A percentile compares a stretch with the other conserved stretches of the same genome.
phyloP scores from a whole-genome alignment of 805 yeast species.

The Saccharomyces jurei region DNA sequence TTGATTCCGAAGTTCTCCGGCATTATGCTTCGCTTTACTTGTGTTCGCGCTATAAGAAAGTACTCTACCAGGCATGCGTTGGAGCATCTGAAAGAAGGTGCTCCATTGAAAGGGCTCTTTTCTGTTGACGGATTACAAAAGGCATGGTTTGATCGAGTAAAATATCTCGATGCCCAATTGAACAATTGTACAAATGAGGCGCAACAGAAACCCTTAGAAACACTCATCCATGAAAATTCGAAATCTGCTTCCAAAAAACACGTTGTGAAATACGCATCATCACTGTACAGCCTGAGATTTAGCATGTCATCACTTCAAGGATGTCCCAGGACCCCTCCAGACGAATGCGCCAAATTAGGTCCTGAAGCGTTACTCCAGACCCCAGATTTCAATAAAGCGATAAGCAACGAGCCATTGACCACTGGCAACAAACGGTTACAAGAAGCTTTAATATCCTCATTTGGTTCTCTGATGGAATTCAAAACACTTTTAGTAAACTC shows the following conservation, averaged over 20 bases:
- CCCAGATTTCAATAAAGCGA: conserved; percentile 32
- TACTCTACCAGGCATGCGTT: conserved; percentile 2
- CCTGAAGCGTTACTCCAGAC: conserved; percentile 32
- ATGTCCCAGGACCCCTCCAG: conserved; percentile 11
- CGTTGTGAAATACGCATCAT: conserved; percentile 34
- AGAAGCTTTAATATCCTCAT: conserved; percentile 48
- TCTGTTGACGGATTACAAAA: conserved; percentile 40
- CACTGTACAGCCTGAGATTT: conserved; percentile 33
- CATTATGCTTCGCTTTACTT: background rate
- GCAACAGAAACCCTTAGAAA: conserved; percentile 20
- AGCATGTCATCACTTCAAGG: conserved; percentile 30
- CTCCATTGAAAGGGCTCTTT: conserved; percentile 44
- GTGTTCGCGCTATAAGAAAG: background rate
- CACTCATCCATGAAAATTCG: conserved; percentile 24
- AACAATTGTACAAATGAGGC: conserved; percentile 28
- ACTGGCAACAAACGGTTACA: conserved; percentile 30
- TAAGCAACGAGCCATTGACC: conserved; percentile 29
- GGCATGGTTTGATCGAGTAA: conserved; percentile 43
- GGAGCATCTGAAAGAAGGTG: conserved; percentile 20
- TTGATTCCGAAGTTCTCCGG: background rate
- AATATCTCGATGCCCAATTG: conserved; percentile 33
- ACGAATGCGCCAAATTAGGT: conserved; percentile 5
- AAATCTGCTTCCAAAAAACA: conserved; percentile 26
- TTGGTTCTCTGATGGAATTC: conserved; percentile 74
- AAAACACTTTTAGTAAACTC: conserved; percentile 61